These are phyloP conservation scores for Bathelium albidoporum DNA, from an alignment of 495 filamentous ascomycete genomes.

Conservation along the genomic window DNA sequence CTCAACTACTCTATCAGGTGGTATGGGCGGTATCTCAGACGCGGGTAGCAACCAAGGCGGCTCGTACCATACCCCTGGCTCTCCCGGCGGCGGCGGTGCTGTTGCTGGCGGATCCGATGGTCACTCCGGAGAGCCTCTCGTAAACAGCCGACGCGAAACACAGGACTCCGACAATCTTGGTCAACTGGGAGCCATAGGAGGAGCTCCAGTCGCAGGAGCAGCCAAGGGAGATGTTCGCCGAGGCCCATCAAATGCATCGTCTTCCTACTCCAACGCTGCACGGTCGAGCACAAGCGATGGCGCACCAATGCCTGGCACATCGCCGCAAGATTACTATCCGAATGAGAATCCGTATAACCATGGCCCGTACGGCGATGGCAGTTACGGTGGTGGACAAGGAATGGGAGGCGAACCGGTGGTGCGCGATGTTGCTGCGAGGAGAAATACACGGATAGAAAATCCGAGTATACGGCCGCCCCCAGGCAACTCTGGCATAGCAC, in stretches of 20 bases:
- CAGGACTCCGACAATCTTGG: constrained; percentile 42
- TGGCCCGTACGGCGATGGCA: constrained; percentile 45
- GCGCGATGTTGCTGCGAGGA: constrained; percentile 79
- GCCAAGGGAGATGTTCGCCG: constrained; percentile 67
- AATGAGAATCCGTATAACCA: constrained; percentile 44
- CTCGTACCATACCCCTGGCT: constrained; percentile 43
- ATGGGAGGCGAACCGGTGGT: constrained; percentile 64
- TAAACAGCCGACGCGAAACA: constrained; percentile 50
- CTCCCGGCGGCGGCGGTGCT: constrained; percentile 50
- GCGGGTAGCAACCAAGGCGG: constrained; percentile 44
- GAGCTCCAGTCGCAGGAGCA: constrained; percentile 50
- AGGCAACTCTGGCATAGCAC: constrained; percentile 89
- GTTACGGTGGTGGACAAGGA: constrained; percentile 39
- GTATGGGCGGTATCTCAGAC: constrained; percentile 63
- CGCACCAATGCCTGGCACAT: neutral
- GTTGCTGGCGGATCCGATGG: constrained; percentile 56
- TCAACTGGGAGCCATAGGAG: constrained; percentile 67
- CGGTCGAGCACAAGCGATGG: constrained; percentile 44
- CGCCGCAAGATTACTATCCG: constrained; percentile 42
- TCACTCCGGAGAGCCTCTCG: constrained; percentile 58
- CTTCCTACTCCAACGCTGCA: constrained; percentile 76
- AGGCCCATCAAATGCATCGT: constrained; percentile 92
- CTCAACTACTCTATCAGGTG: constrained; percentile 79
- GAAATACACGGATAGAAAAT: constrained; percentile 91
- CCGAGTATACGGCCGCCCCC: constrained; percentile 77